These are phyloP conservation scores for Alternaria rosae DNA, from an alignment of 2,329 filamentous ascomycete genomes.

Conservation along the genomic window DNA sequence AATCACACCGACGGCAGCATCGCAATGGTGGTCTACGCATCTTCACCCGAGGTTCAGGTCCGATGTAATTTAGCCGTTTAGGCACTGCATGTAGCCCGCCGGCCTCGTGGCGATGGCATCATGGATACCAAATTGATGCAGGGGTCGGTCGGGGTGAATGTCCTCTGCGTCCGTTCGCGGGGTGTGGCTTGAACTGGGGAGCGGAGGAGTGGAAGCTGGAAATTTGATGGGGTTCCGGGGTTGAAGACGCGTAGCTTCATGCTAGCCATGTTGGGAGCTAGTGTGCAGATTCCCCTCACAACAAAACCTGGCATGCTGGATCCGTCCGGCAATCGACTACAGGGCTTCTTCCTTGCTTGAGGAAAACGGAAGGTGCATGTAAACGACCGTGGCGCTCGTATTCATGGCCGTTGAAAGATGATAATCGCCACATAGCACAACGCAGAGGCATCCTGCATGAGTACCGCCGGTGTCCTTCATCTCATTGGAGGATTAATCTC, in stretches of 20 bases:
- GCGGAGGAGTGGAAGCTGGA: neutral
- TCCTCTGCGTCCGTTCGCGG: neutral
- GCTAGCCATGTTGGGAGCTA: neutral
- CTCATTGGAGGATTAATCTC: conserved; percentile 1
- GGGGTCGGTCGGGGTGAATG: neutral
- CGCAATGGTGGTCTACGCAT: neutral
- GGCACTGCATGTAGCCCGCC: conserved; percentile 21
- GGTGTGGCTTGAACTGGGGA: neutral
- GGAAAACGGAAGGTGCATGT: neutral
- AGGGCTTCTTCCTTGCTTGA: neutral
- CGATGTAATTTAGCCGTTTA: conserved; percentile 44
- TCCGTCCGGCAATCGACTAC: neutral
- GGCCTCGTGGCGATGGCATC: conserved; percentile 13
- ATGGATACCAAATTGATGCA: conserved; percentile 4
- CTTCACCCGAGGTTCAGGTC: conserved; percentile 4
- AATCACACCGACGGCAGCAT: neutral
- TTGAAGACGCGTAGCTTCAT: neutral
- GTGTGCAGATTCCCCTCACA: neutral
- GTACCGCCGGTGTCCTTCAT: neutral
- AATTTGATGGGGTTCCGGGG: neutral
- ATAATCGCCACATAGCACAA: neutral
- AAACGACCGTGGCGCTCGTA: no score
- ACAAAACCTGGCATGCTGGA: neutral
- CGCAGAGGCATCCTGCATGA: neutral
- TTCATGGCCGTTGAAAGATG: neutral